Percentiles rank a stretch among this genome's conserved stretches.
Evolutionary conservation across 371 early-diverging fungal genomes (phyloP).

Genomic region (Lichtheimia hyalospora): DNA sequence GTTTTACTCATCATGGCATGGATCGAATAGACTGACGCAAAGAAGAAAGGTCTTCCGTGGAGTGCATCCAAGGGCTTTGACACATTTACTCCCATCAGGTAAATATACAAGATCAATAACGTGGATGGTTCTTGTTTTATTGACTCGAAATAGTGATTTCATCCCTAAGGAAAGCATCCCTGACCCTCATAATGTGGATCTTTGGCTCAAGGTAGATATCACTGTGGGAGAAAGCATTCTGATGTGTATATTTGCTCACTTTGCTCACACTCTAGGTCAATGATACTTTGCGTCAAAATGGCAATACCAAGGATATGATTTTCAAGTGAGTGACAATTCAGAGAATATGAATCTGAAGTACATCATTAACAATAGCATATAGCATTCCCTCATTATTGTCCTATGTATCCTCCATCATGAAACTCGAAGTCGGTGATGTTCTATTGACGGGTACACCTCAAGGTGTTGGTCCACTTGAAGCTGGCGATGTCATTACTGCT

Average conservation of each 20-base stretch:
- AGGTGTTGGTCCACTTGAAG: constrained; percentile 83
- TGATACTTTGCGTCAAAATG: constrained; percentile 77
- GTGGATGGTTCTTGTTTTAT: no score
- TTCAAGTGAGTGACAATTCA: constrained; percentile 61
- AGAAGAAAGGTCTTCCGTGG: constrained; percentile 89
- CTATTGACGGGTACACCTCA: constrained; percentile 84
- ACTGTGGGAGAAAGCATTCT: not conserved
- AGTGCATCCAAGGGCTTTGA: constrained; percentile 94
- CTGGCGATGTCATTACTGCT: constrained; percentile 78
- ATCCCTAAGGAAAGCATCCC: constrained; percentile 72
- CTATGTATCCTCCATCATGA: constrained; percentile 83
- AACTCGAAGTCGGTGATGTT: constrained; percentile 79
- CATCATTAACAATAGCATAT: not conserved
- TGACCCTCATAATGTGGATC: constrained; percentile 73
- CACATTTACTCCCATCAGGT: constrained; percentile 91
- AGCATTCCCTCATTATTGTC: constrained; percentile 65
- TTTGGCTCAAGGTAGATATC: constrained; percentile 77
- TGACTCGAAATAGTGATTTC: constrained; percentile 55
- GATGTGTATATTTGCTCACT: not conserved
- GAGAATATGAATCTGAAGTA: not conserved
- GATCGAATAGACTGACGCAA: constrained; percentile 67
- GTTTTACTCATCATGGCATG: not conserved
- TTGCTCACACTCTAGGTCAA: constrained; percentile 46
- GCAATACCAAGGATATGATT: constrained; percentile 89
- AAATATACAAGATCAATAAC: not conserved